phyloP scores from a whole-genome alignment of 176 grass and related monocot species.

The Triticum turgidum region DNA sequence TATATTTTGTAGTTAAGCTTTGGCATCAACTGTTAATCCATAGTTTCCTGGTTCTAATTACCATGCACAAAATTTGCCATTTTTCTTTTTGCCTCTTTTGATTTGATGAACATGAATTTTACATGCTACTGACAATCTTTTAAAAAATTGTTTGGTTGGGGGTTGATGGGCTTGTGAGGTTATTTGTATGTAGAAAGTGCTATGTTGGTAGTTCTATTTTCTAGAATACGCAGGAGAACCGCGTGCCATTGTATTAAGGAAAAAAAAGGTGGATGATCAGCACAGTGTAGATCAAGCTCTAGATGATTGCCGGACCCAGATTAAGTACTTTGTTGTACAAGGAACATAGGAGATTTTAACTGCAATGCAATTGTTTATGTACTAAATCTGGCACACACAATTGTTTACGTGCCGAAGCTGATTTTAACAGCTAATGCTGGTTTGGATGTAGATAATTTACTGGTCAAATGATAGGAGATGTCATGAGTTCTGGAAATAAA shows the following conservation, averaged over 20 bases:
- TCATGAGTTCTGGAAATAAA: too few species aligned
- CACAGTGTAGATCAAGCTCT: not conserved
- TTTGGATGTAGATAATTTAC: too few species aligned
- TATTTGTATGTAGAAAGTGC: not conserved
- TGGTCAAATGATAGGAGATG: too few species aligned
- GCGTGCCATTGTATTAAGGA: not conserved
- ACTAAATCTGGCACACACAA: too few species aligned
- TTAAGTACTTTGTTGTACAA: not conserved
- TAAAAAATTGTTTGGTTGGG: not conserved
- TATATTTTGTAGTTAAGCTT: not conserved
- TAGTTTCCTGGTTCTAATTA: not conserved
- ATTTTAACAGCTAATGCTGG: too few species aligned
- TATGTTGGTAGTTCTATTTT: not conserved
- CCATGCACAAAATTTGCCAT: not conserved
- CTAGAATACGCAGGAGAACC: not conserved
- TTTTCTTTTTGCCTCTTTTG: not conserved
- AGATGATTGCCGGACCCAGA: not conserved
- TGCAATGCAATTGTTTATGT: too few species aligned
- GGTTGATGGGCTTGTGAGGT: not conserved
- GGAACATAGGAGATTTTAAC: not conserved
- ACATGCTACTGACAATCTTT: not conserved
- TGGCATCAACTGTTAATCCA: not conserved
- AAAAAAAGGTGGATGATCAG: not conserved
- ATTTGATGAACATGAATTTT: not conserved
- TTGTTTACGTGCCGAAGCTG: too few species aligned